Conservation (phyloP, 106 monocot genomes). For the Phalaenopsis aphrodite region DNA sequence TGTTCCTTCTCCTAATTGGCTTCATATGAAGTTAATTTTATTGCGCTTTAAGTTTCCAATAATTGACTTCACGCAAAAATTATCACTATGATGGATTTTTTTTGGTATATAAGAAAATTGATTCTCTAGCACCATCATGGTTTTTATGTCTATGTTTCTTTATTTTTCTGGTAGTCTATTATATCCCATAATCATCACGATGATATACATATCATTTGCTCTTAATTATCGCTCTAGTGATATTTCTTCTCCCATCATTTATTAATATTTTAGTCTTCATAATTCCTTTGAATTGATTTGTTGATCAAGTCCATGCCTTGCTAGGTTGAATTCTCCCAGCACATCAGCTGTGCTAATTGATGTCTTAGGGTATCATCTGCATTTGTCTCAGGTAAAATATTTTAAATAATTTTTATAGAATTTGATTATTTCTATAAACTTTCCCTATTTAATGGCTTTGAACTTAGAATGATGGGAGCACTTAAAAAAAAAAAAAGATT, state of each 20-base stretch:
- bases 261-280: neutral
- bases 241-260: neutral
- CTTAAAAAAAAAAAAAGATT: neutral
- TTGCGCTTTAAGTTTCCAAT: neutral
- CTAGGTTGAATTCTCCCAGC: conserved; percentile 81
- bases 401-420: neutral
- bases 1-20: too few relatives aligned
- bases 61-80: neutral
- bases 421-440: neutral
- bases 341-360: conserved; percentile 67
- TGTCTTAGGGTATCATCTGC: conserved; percentile 65
- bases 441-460: neutral
- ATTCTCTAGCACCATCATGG: neutral
- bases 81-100: neutral
- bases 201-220: neutral
- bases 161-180: neutral
- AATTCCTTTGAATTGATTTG: neutral
- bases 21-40: too few relatives aligned
- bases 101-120: neutral
- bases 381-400: conserved; percentile 58
- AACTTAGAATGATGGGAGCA: neutral
- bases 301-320: conserved; percentile 6
- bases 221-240: neutral
- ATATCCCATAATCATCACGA: neutral
- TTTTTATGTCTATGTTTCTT: neutral